Evolutionary conservation across 2,329 filamentous ascomycete species (phyloP), one percentile per base, ranked within the genome.

Genomic region (Chalaropsis ovoidea): DNA sequence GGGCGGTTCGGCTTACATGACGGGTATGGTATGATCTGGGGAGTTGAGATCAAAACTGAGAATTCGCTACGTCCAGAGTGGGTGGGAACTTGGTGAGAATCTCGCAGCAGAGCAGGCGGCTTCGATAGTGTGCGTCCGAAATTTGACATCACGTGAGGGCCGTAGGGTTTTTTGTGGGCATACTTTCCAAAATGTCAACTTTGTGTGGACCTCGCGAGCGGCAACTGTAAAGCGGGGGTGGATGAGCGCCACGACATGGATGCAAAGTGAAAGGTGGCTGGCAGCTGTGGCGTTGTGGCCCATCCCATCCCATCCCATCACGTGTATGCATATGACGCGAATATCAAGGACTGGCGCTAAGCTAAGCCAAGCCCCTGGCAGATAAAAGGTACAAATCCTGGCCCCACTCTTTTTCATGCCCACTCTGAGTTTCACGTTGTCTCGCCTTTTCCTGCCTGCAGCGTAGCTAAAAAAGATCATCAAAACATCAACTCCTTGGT

Each of bases 41-140:
- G 60, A 67, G 66, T 63, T 67, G 60, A 67, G 63, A 67, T 67
- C 66, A 54, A 67, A 61, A 67, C 63, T 67, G 63, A 67, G 63
- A 56, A 58, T 63, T 67, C 66, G 61, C 66, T 67, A 67, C 63
- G 63, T 67, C 60, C 60, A 67, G 63, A 65, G 66, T 65, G 63
- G 58, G 66, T 65, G 66, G 62, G 61, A 67, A 67, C 63, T 67
- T 67, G 60, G 66, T 65, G 66, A 67, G 66, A 67, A 65, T 67
- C 66, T 65, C 61, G 45, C 66, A 65, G 49, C 54, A 56, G 49
- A 65, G 49, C 52, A 58, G 49, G 54, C 58, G 66, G 58, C 52
- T 45, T 62, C 63, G 60, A 42, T 62, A 62, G 63, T 68, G 67
- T 66, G 64, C 67, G 67, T 49, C 61, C 27, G 60, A 68, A 64